These are phyloP conservation scores for Globisporangium parvum DNA, from an alignment of 352 stramenopile species.

Conservation along the genomic window DNA sequence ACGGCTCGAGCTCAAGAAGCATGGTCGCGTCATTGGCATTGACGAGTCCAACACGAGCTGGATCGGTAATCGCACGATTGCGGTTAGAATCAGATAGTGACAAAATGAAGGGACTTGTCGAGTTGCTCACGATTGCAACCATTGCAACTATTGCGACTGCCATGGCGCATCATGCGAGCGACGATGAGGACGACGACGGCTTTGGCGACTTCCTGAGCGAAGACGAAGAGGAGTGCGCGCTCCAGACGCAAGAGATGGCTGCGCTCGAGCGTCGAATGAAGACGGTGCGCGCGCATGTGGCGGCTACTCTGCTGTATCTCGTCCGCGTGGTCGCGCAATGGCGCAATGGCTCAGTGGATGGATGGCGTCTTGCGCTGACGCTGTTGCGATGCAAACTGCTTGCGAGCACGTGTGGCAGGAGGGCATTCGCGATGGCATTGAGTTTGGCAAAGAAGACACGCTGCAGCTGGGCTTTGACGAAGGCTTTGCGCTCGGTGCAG, in stretches of 20 bases:
- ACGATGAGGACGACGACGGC: slow-evolving; percentile 32
- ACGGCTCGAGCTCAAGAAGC: too few relatives aligned
- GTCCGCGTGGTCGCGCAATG: too few relatives aligned
- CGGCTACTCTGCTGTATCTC: background rate
- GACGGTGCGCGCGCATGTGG: slow-evolving; percentile 30
- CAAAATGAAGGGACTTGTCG: too few relatives aligned
- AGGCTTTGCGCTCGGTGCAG: slow-evolving; percentile 36
- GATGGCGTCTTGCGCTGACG: slow-evolving; percentile 6
- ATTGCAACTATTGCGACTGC: too few relatives aligned
- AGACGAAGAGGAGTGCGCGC: slow-evolving; percentile 35
- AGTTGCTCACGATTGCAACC: too few relatives aligned
- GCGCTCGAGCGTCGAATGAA: slow-evolving; percentile 55
- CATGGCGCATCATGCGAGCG: background rate
- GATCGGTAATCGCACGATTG: too few relatives aligned
- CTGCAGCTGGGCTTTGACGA: slow-evolving; percentile 67
- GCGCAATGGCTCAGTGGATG: background rate
- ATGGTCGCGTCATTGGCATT: too few relatives aligned
- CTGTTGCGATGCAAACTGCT: background rate
- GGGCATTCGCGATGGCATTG: slow-evolving; percentile 61
- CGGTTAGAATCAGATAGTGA: too few relatives aligned
- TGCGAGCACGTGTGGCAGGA: slow-evolving; percentile 17
- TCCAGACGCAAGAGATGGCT: slow-evolving; percentile 43
- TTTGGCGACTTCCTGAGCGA: slow-evolving; percentile 62
- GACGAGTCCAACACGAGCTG: too few relatives aligned
- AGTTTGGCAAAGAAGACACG: slow-evolving; percentile 64